Conservation (phyloP, 2,329 filamentous ascomycete species). For the Alternaria sp. region DNA sequence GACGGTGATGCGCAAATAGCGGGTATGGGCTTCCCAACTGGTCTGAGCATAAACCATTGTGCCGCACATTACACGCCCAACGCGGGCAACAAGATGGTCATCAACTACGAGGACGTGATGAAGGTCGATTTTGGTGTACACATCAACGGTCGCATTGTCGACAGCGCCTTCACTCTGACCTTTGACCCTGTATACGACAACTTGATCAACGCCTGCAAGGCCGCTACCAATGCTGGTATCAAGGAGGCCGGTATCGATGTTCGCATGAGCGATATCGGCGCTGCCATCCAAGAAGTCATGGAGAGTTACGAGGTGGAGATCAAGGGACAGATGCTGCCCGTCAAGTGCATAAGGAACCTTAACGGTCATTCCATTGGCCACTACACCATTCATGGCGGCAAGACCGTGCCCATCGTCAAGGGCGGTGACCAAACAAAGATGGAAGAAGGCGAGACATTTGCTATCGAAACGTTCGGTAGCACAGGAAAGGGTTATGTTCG, state of each 20-base stretch:
- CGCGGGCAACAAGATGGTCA: conserved; percentile 79
- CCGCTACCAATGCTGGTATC: conserved; percentile 78
- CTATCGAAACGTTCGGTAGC: conserved; percentile 95
- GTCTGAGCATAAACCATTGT: conserved; percentile 83
- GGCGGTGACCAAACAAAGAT: conserved; percentile 89
- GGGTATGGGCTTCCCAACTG: conserved; percentile 88
- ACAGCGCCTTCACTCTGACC: conserved; percentile 74
- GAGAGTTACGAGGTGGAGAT: conserved; percentile 91
- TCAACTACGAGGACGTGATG: conserved; percentile 74
- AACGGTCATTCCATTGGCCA: conserved; percentile 90
- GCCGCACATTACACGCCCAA: conserved; percentile 90
- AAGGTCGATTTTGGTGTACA: conserved; percentile 79
- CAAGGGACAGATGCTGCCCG: conserved; percentile 77
- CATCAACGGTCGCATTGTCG: conserved; percentile 75
- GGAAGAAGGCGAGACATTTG: conserved; percentile 96
- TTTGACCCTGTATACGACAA: conserved; percentile 76
- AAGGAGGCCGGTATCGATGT: conserved; percentile 92
- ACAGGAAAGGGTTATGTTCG: conserved; percentile 88
- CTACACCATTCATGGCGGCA: conserved; percentile 90
- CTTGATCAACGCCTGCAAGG: conserved; percentile 71
- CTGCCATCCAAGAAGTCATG: conserved; percentile 87
- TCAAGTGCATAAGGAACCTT: conserved; percentile 87
- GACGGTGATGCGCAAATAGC: conserved; percentile 81
- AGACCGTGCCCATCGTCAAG: conserved; percentile 95
- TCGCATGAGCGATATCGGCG: conserved; percentile 85